These are phyloP conservation scores for Pythium graminicola DNA, from an alignment of 352 stramenopile genomes.

Conservation along the genomic window DNA sequence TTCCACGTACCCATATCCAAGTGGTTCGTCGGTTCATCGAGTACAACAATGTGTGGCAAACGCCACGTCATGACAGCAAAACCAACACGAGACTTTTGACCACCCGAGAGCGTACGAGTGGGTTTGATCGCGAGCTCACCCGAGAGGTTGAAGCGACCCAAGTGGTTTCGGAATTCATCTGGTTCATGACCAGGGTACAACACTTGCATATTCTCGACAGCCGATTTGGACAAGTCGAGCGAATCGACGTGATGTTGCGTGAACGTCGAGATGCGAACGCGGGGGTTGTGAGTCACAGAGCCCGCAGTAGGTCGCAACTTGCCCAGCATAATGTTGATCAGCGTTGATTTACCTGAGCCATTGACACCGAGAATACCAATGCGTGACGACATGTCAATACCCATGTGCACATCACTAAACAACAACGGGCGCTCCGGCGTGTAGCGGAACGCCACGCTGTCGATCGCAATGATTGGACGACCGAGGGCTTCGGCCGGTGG, in stretches of 20 bases:
- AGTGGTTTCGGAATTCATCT: slow-evolving; percentile 90
- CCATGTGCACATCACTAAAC: slow-evolving; percentile 93
- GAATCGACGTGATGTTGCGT: slow-evolving; percentile 96
- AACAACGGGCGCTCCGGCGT: slow-evolving; percentile 45
- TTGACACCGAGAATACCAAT: slow-evolving; percentile 93
- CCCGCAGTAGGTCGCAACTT: slow-evolving; percentile 86
- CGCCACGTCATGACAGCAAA: slow-evolving; percentile 95
- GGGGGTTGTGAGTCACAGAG: slow-evolving; percentile 86
- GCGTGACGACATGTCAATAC: slow-evolving; percentile 92
- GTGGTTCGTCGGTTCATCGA: slow-evolving; percentile 97
- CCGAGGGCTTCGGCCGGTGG: slow-evolving; percentile 92
- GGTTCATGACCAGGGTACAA: slow-evolving; percentile 81
- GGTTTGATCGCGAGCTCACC: slow-evolving; percentile 93
- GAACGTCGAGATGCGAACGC: slow-evolving; percentile 93
- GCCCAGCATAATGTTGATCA: slow-evolving; percentile 96
- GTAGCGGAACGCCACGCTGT: slow-evolving; percentile 83
- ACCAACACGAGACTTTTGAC: slow-evolving; percentile 91
- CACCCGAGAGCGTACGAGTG: slow-evolving; percentile 93
- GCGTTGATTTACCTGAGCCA: slow-evolving; percentile 92
- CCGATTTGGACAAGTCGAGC: slow-evolving; percentile 88
- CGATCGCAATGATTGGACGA: slow-evolving; percentile 93
- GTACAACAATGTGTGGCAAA: slow-evolving; percentile 93
- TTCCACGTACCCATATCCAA: slow-evolving; percentile 91
- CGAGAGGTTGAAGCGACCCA: slow-evolving; percentile 96
- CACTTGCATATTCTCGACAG: slow-evolving; percentile 88